Evolutionary conservation across 495 filamentous ascomycete species (phyloP).

Genomic region (Niebla homalea): DNA sequence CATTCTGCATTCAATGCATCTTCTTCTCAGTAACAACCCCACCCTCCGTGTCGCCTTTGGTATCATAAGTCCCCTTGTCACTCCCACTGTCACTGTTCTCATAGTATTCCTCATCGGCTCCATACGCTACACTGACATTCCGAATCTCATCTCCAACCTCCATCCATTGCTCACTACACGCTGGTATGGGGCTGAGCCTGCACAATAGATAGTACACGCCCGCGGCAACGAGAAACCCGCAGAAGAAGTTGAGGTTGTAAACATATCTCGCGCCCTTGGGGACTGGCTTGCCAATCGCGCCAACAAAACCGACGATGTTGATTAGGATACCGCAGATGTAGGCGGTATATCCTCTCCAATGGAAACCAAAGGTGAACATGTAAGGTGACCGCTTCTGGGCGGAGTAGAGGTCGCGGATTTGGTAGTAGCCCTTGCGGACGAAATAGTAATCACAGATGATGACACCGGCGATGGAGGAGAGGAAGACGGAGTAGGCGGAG

Average conservation of each 20-base stretch:
- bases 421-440: conserved; percentile 70
- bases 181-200: conserved; percentile 53
- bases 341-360: conserved; percentile 71
- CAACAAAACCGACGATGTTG: conserved; percentile 87
- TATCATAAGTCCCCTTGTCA: background rate
- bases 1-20: too few species aligned
- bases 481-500: conserved; percentile 88
- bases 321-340: conserved; percentile 79
- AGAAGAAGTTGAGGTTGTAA: conserved; percentile 84
- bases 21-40: too few species aligned
- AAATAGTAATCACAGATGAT: conserved; percentile 86
- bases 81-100: conserved; percentile 8
- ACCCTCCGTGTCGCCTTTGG: background rate
- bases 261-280: conserved; percentile 70
- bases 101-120: conserved; percentile 10
- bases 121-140: conserved; percentile 18
- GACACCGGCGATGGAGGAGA: conserved; percentile 82
- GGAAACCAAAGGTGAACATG: conserved; percentile 58
- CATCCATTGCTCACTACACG: conserved; percentile 61
- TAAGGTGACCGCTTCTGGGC: conserved; percentile 54
- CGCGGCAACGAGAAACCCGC: conserved; percentile 60
- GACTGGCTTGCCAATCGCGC: conserved; percentile 61
- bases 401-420: conserved; percentile 69
- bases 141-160: conserved; percentile 42
- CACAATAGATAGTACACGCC: conserved; percentile 58